These are phyloP conservation scores for Solanum appendiculatum DNA, from an alignment of 257 asterid genomes.

Conservation along the genomic window DNA sequence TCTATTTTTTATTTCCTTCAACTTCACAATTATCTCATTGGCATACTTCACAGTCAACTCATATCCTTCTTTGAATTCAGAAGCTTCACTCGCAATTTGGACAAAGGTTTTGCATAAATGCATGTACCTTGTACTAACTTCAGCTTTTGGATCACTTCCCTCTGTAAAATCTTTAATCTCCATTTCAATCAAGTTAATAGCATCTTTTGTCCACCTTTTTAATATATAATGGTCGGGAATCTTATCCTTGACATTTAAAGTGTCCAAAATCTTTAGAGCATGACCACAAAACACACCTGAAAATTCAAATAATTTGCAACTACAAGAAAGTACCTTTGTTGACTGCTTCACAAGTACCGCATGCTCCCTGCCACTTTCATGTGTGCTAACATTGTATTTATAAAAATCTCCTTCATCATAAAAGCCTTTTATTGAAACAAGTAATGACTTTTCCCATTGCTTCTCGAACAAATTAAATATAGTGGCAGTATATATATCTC, in stretches of 20 bases:
- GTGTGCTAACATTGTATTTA: too few relatives aligned
- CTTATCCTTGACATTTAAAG: neutral
- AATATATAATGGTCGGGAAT: neutral
- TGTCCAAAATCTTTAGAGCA: neutral
- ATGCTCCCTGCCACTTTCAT: neutral
- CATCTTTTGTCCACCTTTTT: neutral
- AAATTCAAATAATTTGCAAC: neutral
- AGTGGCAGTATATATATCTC: neutral
- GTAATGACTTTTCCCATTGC: neutral
- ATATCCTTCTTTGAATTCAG: neutral
- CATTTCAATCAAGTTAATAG: too few relatives aligned
- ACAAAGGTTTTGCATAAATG: neutral
- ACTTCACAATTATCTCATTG: neutral
- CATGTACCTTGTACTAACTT: too few relatives aligned
- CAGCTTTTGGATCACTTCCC: too few relatives aligned
- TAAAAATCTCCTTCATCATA: too few relatives aligned
- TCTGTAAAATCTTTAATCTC: too few relatives aligned
- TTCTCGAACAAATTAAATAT: neutral
- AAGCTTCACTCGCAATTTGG: neutral
- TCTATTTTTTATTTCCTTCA: too few relatives aligned
- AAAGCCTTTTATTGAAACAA: too few relatives aligned
- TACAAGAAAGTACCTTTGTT: neutral
- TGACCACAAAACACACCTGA: neutral
- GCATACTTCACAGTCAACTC: neutral
- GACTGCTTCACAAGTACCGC: neutral